phyloP scores from a whole-genome alignment of 2,329 filamentous ascomycete species.

The Ceratocystis smalleyi region DNA sequence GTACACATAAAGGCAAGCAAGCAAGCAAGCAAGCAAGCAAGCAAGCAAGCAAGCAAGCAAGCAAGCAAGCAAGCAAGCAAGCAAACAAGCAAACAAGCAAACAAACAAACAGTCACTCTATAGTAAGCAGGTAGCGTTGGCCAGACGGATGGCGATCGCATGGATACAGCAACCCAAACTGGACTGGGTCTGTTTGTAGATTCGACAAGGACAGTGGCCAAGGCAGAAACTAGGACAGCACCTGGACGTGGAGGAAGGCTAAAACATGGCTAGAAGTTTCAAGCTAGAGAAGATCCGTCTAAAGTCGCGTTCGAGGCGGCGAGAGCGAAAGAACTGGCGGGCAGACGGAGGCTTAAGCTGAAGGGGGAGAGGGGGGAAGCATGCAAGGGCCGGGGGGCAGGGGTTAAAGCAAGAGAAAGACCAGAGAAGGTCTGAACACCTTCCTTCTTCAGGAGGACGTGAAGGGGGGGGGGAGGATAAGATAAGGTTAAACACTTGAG shows the following conservation, averaged over 20 bases:
- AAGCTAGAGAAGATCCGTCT: constrained; percentile 1
- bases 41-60: no score
- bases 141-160: background rate
- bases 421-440: background rate
- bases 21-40: no score
- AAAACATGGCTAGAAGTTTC: background rate
- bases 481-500: background rate
- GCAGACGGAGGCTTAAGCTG: background rate
- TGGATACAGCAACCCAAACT: no score
- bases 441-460: background rate
- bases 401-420: background rate
- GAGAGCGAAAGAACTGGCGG: background rate
- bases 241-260: background rate
- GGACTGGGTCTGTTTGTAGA: no score
- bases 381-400: background rate
- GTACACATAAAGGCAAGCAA: background rate
- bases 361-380: background rate
- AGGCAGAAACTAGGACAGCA: background rate
- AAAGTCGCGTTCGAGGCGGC: background rate
- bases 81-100: no score
- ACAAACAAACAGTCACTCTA: background rate
- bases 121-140: background rate
- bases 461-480: background rate
- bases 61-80: no score
- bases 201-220: background rate